Conservation (phyloP, 2,329 filamentous ascomycete species). For the Epichloe typhina region DNA sequence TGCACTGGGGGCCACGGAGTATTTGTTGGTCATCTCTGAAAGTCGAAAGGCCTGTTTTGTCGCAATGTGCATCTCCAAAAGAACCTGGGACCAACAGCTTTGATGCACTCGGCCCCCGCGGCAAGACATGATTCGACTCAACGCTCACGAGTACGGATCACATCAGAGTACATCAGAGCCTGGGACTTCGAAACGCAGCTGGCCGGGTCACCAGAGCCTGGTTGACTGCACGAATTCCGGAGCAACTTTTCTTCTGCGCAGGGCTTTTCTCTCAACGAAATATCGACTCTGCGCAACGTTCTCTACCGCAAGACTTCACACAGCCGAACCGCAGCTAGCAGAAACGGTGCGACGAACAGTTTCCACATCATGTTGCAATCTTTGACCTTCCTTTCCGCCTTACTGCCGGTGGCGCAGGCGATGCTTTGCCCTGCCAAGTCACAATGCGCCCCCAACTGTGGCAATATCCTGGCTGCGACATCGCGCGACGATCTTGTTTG, state of each 20-base stretch:
- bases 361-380: not conserved
- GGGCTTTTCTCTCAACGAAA: no score
- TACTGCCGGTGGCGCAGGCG: conserved; percentile 12
- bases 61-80: not conserved
- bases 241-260: not conserved
- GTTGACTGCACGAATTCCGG: not conserved
- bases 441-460: conserved; percentile 36
- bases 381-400: not conserved
- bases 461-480: conserved; percentile 37
- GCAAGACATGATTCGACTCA: not conserved
- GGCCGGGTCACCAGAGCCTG: not conserved
- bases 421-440: conserved; percentile 34
- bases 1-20: not conserved
- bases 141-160: not conserved
- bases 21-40: no score
- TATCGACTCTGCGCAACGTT: no score
- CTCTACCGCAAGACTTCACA: no score
- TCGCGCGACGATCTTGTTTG: conserved; percentile 35
- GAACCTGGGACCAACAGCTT: not conserved
- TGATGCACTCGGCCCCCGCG: not conserved
- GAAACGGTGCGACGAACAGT: not conserved
- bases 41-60: not conserved
- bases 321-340: no score
- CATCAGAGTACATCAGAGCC: not conserved
- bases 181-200: not conserved